A percentile compares a stretch with the other conserved stretches of the same genome.
These are phyloP conservation scores for Ophiocordyceps robertsii DNA, from an alignment of 2,329 filamentous ascomycete genomes.

Conservation along the genomic window DNA sequence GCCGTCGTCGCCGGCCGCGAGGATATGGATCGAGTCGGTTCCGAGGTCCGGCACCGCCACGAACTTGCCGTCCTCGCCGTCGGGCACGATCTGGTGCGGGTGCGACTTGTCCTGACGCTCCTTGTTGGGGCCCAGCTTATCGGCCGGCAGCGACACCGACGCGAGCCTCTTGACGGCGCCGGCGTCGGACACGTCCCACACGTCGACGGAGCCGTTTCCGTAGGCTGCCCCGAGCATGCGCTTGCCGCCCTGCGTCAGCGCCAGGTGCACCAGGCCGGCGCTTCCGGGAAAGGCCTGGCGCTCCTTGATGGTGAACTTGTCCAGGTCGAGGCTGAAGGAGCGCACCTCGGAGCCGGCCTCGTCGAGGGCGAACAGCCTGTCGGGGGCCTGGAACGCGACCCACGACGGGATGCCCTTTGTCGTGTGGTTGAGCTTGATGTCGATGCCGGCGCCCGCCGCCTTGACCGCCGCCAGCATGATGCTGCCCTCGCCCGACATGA, in stretches of 20 bases:
- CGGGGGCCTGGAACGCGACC: constrained; percentile 26
- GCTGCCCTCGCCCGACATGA: constrained; percentile 15
- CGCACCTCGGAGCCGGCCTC: constrained; percentile 28
- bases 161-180: constrained; percentile 24
- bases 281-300: constrained; percentile 17
- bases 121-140: constrained; percentile 17
- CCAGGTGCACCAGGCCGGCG: constrained; percentile 31
- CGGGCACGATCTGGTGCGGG: constrained; percentile 30
- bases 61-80: constrained; percentile 33
- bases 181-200: constrained; percentile 26
- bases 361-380: constrained; percentile 31
- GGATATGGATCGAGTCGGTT: constrained; percentile 30
- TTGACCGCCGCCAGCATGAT: constrained; percentile 7
- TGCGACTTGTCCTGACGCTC: constrained; percentile 20
- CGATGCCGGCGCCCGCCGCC: background rate
- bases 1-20: constrained; percentile 26
- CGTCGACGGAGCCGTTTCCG: constrained; percentile 25
- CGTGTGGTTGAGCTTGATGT: background rate
- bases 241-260: constrained; percentile 28
- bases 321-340: constrained; percentile 23
- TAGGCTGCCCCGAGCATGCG: constrained; percentile 32
- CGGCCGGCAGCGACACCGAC: constrained; percentile 18
- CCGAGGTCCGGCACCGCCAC: constrained; percentile 36
- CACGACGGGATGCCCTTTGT: constrained; percentile 27
- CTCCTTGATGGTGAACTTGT: constrained; percentile 14